These are phyloP conservation scores for Colletotrichum spaethianum DNA, from an alignment of 2,329 filamentous ascomycete genomes.

Conservation along the genomic window DNA sequence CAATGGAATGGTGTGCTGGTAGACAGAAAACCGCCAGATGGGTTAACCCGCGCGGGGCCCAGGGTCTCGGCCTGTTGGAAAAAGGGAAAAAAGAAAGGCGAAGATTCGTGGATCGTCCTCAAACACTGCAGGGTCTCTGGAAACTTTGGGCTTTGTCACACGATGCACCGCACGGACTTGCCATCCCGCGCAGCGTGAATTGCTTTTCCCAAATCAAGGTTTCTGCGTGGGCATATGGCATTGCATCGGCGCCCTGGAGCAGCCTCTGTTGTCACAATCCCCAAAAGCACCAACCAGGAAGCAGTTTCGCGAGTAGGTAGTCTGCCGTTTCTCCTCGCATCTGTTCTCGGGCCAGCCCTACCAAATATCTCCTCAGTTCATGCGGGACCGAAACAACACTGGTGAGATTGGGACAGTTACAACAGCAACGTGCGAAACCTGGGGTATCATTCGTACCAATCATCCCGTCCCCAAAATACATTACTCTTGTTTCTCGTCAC, in stretches of 20 bases:
- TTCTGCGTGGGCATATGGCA: slow-evolving; percentile 27
- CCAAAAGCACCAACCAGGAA: background rate
- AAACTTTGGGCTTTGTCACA: slow-evolving; percentile 16
- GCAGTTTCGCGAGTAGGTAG: background rate
- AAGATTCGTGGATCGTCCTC: background rate
- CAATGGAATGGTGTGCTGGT: slow-evolving; percentile 25
- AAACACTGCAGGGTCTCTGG: slow-evolving; percentile 7
- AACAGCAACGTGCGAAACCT: slow-evolving; percentile 4
- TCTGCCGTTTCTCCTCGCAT: background rate
- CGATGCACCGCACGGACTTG: slow-evolving; percentile 19
- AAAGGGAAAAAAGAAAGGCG: slow-evolving; percentile 8
- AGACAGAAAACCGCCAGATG: slow-evolving; percentile 15
- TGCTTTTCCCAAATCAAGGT: slow-evolving; percentile 14
- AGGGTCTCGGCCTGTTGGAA: background rate
- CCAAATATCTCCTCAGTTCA: slow-evolving; percentile 13
- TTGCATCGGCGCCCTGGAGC: background rate
- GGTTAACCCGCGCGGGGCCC: slow-evolving; percentile 9
- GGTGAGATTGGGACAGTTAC: background rate
- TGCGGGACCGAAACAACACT: slow-evolving; percentile 25
- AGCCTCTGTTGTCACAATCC: too few species aligned
- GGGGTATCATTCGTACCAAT: slow-evolving; percentile 12
- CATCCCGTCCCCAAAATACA: slow-evolving; percentile 16
- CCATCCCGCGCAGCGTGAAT: background rate
- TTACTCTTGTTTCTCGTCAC: background rate
- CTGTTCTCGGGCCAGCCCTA: slow-evolving; percentile 19